phyloP scores from a whole-genome alignment of 805 yeast species.

The Cyberlindnera mississippiensis region DNA sequence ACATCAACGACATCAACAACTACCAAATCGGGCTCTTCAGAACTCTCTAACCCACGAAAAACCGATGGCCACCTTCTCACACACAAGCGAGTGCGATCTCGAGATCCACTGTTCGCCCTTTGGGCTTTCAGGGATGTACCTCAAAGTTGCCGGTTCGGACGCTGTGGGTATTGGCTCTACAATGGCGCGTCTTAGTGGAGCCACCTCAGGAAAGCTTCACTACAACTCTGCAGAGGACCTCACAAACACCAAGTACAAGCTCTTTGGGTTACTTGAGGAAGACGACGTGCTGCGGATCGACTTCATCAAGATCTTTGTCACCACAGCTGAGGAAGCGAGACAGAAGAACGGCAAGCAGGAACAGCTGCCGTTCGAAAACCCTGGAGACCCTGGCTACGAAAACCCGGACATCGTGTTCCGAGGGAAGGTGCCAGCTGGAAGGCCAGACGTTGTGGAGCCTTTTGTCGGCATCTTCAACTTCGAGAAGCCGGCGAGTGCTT shows the following conservation, averaged over 20 bases:
- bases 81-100: slow-evolving; percentile 47
- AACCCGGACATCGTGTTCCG: slow-evolving; percentile 45
- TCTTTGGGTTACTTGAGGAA: slow-evolving; percentile 46
- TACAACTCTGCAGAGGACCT: slow-evolving; percentile 46
- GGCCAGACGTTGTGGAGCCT: slow-evolving; percentile 48
- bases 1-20: not conserved
- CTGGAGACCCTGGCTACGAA: slow-evolving; percentile 37
- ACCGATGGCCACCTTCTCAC: slow-evolving; percentile 32
- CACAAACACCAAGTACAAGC: slow-evolving; percentile 43
- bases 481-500: slow-evolving; percentile 29
- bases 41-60: too few species aligned
- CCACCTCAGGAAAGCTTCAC: slow-evolving; percentile 44
- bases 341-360: slow-evolving; percentile 9
- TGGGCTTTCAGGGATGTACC: slow-evolving; percentile 48
- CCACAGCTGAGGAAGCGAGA: slow-evolving; percentile 15
- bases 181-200: slow-evolving; percentile 53
- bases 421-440: slow-evolving; percentile 50
- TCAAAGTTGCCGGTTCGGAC: slow-evolving; percentile 44
- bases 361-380: slow-evolving; percentile 26
- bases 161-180: slow-evolving; percentile 53
- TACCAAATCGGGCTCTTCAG: too few species aligned
- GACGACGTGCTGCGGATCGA: slow-evolving; percentile 45
- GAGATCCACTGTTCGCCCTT: slow-evolving; percentile 56
- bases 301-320: slow-evolving; percentile 42
- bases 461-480: slow-evolving; percentile 53